Conservation (phyloP, 352 stramenopile genomes). For the Pythium brassicae region DNA sequence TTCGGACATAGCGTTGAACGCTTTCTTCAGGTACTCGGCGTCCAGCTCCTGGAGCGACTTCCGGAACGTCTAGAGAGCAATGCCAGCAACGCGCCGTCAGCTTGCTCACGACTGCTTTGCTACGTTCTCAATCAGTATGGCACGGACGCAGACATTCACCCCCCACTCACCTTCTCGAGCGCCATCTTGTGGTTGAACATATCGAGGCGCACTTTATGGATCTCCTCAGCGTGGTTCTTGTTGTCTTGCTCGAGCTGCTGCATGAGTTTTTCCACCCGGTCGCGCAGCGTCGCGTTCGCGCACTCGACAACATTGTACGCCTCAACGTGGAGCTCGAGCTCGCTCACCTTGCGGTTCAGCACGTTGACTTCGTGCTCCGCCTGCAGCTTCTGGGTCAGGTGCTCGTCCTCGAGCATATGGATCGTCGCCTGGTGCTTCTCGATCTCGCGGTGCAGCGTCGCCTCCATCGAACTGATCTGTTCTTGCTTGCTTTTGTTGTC, state of each 20-base stretch:
- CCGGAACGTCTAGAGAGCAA: conserved; percentile 47
- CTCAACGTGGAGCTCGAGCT: conserved; percentile 68
- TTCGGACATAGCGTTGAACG: conserved; percentile 78
- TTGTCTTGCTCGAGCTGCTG: conserved; percentile 63
- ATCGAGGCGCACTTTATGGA: conserved; percentile 72
- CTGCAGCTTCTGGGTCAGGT: conserved; percentile 49
- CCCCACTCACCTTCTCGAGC: conserved; percentile 50
- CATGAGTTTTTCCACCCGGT: conserved; percentile 58
- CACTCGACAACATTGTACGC: conserved; percentile 62
- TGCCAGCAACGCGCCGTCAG: neutral
- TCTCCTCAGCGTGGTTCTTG: conserved; percentile 60
- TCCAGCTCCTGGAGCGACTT: conserved; percentile 75
- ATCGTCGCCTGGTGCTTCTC: conserved; percentile 58
- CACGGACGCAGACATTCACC: neutral
- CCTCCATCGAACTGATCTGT: conserved; percentile 66
- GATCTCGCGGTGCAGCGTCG: conserved; percentile 49
- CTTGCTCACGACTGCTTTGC: neutral
- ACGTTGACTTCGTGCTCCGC: conserved; percentile 60
- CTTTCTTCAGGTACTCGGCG: conserved; percentile 76
- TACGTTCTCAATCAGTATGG: neutral
- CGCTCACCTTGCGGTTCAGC: conserved; percentile 42
- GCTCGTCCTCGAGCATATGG: conserved; percentile 56
- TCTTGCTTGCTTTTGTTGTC: conserved; percentile 73
- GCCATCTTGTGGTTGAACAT: conserved; percentile 88
- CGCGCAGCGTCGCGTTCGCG: conserved; percentile 46